A percentile compares a stretch with the other conserved stretches of the same genome.
Conservation (phyloP, 805 yeast species). For the Priceomyces castillae region DNA sequence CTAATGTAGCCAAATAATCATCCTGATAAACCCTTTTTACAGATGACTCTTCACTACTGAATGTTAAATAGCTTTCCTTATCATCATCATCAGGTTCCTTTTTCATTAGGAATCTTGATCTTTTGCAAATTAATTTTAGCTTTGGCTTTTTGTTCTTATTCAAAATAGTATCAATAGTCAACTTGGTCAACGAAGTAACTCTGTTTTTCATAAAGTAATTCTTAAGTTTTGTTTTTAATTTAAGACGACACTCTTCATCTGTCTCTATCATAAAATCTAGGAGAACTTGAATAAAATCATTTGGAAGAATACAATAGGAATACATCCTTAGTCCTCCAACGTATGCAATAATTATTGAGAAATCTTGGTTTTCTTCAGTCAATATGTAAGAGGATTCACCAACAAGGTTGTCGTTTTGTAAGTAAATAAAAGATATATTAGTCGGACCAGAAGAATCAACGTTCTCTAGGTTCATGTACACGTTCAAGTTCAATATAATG, state of each 20-base stretch:
- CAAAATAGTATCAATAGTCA: constrained; percentile 29
- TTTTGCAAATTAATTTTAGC: constrained; percentile 25
- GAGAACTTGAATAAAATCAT: constrained; percentile 22
- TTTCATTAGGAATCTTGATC: constrained; percentile 31
- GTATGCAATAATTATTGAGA: constrained; percentile 32
- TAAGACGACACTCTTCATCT: constrained; percentile 7
- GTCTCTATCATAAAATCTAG: constrained; percentile 4
- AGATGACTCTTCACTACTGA: constrained; percentile 9
- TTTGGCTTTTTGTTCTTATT: constrained; percentile 27
- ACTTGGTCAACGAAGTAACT: constrained; percentile 22
- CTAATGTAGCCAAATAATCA: constrained; percentile 32
- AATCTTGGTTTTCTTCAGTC: constrained; percentile 22
- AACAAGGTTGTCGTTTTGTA: constrained; percentile 17
- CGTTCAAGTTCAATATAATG: constrained; percentile 31
- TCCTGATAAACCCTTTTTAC: constrained; percentile 23
- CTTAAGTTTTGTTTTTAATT: constrained; percentile 12
- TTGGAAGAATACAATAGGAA: constrained; percentile 39
- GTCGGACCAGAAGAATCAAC: constrained; percentile 9
- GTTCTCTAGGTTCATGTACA: constrained; percentile 29
- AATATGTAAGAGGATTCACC: constrained; percentile 31
- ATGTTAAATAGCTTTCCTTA: constrained; percentile 1
- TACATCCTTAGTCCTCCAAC: constrained; percentile 42
- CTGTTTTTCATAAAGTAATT: constrained; percentile 16
- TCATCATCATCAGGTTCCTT: constrained; percentile 18
- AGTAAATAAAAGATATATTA: constrained; percentile 21